A percentile compares a stretch with the other conserved stretches of the same genome.
Conservation (phyloP, 768 basidiomycete species). For the Rhodotorula graminis region DNA sequence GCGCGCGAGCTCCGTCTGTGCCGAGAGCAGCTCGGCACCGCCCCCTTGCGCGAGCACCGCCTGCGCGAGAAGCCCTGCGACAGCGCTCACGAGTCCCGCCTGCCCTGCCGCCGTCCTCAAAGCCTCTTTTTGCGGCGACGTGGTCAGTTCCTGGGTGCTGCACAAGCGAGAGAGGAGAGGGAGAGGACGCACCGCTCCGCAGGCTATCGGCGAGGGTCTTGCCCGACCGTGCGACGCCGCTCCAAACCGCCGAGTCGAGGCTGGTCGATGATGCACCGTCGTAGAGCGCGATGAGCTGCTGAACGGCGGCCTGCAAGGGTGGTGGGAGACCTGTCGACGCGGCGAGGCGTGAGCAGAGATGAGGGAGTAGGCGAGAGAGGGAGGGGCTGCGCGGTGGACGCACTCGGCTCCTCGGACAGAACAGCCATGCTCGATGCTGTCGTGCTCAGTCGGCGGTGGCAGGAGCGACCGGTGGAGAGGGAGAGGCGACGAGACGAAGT, state of each 20-base stretch:
- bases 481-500: not conserved
- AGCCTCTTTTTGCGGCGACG: not conserved
- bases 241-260: not conserved
- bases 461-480: not conserved
- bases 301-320: not conserved
- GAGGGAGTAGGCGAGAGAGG: too few relatives aligned
- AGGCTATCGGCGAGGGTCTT: slow-evolving; percentile 20
- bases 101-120: slow-evolving; percentile 4
- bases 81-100: not conserved
- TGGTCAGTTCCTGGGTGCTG: too few relatives aligned
- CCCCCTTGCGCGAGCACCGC: not conserved
- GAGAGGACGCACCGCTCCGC: slow-evolving; percentile 13
- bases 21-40: not conserved
- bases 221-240: not conserved
- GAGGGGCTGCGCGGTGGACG: not conserved
- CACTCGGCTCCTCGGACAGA: not conserved
- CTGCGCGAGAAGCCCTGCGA: not conserved
- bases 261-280: rapidly evolving
- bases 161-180: too few relatives aligned
- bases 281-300: not conserved
- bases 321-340: too few relatives aligned
- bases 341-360: not conserved
- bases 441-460: not conserved
- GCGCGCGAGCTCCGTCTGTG: slow-evolving; percentile 22
- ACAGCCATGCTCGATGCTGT: not conserved